Percentiles rank a stretch among this genome's conserved stretches.
phyloP scores from a whole-genome alignment of 805 yeast genomes.

The Saccharomycopsis schoenii region DNA sequence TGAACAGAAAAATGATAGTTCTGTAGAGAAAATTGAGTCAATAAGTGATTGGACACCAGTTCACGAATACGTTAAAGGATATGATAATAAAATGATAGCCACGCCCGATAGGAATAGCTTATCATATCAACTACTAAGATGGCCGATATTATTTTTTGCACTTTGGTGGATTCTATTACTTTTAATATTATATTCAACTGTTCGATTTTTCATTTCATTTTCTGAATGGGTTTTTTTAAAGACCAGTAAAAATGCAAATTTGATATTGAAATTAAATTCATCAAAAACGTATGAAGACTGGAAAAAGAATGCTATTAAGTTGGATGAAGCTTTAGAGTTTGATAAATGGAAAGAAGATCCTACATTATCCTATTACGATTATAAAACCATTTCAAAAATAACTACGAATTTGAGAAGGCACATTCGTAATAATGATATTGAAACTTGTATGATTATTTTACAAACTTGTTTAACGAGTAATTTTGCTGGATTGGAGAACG shows the following conservation, averaged over 20 bases:
- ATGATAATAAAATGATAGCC: slow-evolving; percentile 16
- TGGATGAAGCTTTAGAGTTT: slow-evolving; percentile 51
- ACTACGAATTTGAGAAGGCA: slow-evolving; percentile 23
- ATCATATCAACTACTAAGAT: slow-evolving; percentile 44
- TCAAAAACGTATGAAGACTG: slow-evolving; percentile 52
- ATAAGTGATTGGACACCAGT: slow-evolving; percentile 40
- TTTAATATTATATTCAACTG: slow-evolving; percentile 37
- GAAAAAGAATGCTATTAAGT: slow-evolving; percentile 43
- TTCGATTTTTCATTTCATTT: slow-evolving; percentile 52
- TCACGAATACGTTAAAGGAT: slow-evolving; percentile 22
- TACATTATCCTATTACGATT: slow-evolving; percentile 58
- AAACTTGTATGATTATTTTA: slow-evolving; percentile 43
- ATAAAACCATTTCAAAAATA: slow-evolving; percentile 40
- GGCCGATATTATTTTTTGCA: slow-evolving; percentile 51
- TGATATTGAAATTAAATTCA: slow-evolving; percentile 39
- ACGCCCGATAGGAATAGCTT: slow-evolving; percentile 24
- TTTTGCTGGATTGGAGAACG: slow-evolving; percentile 72
- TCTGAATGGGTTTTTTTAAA: slow-evolving; percentile 52
- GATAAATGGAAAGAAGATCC: slow-evolving; percentile 56
- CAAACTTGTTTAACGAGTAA: slow-evolving; percentile 63
- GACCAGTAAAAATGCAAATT: slow-evolving; percentile 44
- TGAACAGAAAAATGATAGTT: slow-evolving; percentile 10
- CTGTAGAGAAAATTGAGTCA: slow-evolving; percentile 31
- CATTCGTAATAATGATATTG: slow-evolving; percentile 22
- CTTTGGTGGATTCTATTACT: slow-evolving; percentile 45